Percentiles rank a stretch among this genome's conserved stretches.
Conservation (phyloP, 2,329 filamentous ascomycete species). For the Niveomyces coronatus region DNA sequence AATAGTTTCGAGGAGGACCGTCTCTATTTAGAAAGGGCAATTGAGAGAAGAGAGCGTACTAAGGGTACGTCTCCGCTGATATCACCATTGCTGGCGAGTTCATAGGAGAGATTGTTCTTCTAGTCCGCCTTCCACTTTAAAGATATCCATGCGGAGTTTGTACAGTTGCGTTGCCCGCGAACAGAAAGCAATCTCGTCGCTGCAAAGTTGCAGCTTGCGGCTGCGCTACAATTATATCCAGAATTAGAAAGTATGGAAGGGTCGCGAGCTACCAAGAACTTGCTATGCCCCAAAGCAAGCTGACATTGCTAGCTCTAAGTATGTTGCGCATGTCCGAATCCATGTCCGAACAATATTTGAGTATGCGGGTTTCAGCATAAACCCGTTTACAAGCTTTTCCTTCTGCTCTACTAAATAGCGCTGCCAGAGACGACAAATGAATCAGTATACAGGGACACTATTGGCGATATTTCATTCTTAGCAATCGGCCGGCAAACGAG, state of each 20-base stretch:
- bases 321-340: too few relatives aligned
- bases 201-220: background rate
- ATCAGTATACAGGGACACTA: too few relatives aligned
- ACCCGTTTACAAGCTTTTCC: too few relatives aligned
- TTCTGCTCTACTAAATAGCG: too few relatives aligned
- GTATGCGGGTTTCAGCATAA: too few relatives aligned
- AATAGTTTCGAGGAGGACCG: background rate
- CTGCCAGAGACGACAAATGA: too few relatives aligned
- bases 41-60: background rate
- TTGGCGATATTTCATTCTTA: too few relatives aligned
- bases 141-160: conserved; percentile 3
- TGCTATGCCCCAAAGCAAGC: too few relatives aligned
- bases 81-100: background rate
- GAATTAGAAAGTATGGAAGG: conserved; percentile 1
- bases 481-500: too few relatives aligned
- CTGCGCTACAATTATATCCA: background rate
- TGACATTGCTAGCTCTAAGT: too few relatives aligned
- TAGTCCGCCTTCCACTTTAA: conserved; percentile 5
- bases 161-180: background rate
- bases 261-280: background rate
- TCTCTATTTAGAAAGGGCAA: background rate
- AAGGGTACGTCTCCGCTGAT: background rate
- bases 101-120: conserved; percentile 1
- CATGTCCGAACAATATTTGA: too few relatives aligned
- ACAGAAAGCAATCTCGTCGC: background rate